Evolutionary conservation across 2,329 filamentous ascomycete species (phyloP).

Genomic region (Sporothrix humicola): DNA sequence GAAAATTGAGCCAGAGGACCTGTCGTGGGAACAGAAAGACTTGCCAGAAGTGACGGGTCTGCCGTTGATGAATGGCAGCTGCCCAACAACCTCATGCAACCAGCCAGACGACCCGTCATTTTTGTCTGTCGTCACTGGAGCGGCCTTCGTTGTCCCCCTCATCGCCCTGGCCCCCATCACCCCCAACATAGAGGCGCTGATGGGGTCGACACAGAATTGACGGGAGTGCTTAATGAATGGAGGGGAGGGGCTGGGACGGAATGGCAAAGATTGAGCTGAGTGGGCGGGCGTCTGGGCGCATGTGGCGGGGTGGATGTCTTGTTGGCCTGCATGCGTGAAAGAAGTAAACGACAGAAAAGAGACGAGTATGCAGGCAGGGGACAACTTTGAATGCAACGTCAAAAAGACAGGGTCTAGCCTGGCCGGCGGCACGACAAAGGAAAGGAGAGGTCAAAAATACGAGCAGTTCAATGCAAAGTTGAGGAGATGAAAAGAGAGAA

Average conservation of each 20-base stretch:
- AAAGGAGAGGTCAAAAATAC: not conserved
- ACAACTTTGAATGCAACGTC: constrained; percentile 6
- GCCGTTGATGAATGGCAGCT: constrained; percentile 18
- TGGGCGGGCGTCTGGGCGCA: not conserved
- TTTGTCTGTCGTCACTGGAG: constrained; percentile 9
- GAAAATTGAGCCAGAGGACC: not conserved
- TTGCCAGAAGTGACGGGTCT: too few species aligned
- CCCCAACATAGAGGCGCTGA: not conserved
- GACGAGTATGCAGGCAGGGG: constrained; percentile 1
- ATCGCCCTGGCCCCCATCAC: not conserved
- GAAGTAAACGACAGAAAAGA: constrained; percentile 8
- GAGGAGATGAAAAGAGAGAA: not conserved
- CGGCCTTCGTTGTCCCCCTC: not conserved
- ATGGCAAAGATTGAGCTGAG: not conserved
- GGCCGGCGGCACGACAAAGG: not conserved
- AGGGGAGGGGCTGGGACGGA: constrained; percentile 14
- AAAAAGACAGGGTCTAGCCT: not conserved
- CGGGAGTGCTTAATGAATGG: not conserved
- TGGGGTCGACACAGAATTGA: not conserved
- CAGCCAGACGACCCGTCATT: constrained; percentile 21
- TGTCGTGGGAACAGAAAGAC: not conserved
- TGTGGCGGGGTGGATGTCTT: not conserved
- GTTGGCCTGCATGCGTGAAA: not conserved
- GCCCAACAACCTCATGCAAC: constrained; percentile 24
- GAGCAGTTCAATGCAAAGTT: not conserved